phyloP scores from a whole-genome alignment of 2,329 filamentous ascomycete species.

The Colletotrichum limetticola region DNA sequence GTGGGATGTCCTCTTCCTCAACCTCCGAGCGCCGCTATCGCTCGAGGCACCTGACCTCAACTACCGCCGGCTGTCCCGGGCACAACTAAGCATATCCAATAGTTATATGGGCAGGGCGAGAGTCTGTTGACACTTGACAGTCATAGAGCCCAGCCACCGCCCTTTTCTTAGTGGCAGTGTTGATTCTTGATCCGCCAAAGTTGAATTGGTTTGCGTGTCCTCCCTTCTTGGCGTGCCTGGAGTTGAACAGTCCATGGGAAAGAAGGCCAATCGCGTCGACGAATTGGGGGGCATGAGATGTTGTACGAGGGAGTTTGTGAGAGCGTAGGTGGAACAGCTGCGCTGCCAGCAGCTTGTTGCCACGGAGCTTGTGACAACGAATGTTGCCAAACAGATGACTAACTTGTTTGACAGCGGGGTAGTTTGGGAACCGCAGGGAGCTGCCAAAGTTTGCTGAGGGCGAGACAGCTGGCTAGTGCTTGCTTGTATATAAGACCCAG shows the following conservation, averaged over 20 bases:
- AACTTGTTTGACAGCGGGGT: neutral
- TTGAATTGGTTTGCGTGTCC: neutral
- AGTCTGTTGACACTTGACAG: neutral
- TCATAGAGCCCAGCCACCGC: neutral
- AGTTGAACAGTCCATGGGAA: neutral
- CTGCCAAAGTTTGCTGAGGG: neutral
- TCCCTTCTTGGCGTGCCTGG: neutral
- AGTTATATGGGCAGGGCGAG: neutral
- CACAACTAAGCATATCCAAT: neutral
- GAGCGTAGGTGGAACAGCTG: neutral
- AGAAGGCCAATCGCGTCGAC: neutral
- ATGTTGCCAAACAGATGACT: neutral
- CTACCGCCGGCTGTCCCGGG: conserved; percentile 2
- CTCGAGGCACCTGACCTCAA: neutral
- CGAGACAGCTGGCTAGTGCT: neutral
- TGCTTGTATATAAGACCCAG: neutral
- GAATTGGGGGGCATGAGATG: neutral
- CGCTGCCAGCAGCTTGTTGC: neutral
- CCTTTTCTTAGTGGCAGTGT: neutral
- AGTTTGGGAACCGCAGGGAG: neutral
- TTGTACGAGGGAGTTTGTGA: neutral
- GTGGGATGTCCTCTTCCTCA: conserved; percentile 1
- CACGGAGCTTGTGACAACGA: neutral
- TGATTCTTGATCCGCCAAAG: neutral
- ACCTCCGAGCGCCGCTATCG: neutral